Evolutionary conservation across 2,329 filamentous ascomycete species (phyloP).

Genomic region (Fusarium coffeatum): DNA sequence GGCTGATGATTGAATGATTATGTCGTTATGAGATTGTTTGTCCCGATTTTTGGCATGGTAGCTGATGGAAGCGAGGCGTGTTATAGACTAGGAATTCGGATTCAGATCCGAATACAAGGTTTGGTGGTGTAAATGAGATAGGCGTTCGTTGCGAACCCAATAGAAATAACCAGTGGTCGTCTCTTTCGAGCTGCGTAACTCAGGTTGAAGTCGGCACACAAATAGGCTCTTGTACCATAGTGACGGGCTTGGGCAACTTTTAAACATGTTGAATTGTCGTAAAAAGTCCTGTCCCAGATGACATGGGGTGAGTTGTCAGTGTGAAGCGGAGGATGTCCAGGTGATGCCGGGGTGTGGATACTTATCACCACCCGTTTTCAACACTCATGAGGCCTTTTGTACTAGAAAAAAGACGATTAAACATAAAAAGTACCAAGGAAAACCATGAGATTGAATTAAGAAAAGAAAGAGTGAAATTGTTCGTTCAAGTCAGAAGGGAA

Average conservation of each 20-base stretch:
- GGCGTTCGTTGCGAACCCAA: slow-evolving; percentile 13
- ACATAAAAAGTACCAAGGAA: slow-evolving; percentile 2
- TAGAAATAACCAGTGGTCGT: background rate
- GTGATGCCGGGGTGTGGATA: slow-evolving; percentile 38
- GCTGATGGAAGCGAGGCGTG: slow-evolving; percentile 17
- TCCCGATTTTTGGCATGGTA: slow-evolving; percentile 22
- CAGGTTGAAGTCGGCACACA: background rate
- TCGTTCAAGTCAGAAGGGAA: slow-evolving; percentile 20
- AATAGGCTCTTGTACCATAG: background rate
- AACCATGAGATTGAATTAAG: background rate
- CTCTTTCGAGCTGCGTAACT: background rate
- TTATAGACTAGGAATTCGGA: slow-evolving; percentile 33
- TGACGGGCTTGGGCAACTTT: background rate
- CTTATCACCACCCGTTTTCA: slow-evolving; percentile 31
- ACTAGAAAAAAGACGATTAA: slow-evolving; percentile 2
- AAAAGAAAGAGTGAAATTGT: slow-evolving; percentile 7
- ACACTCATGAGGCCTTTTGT: slow-evolving; percentile 6
- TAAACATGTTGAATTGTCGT: background rate
- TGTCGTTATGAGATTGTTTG: slow-evolving; percentile 45
- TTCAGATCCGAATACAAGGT: slow-evolving; percentile 4
- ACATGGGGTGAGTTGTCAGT: slow-evolving; percentile 37
- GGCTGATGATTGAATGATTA: slow-evolving; percentile 50
- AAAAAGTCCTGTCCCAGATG: slow-evolving; percentile 19
- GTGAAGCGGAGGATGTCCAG: slow-evolving; percentile 35
- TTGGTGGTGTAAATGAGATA: slow-evolving; percentile 1